Conservation (phyloP, 2,329 filamentous ascomycete species). For the Microascus cirrosus region DNA sequence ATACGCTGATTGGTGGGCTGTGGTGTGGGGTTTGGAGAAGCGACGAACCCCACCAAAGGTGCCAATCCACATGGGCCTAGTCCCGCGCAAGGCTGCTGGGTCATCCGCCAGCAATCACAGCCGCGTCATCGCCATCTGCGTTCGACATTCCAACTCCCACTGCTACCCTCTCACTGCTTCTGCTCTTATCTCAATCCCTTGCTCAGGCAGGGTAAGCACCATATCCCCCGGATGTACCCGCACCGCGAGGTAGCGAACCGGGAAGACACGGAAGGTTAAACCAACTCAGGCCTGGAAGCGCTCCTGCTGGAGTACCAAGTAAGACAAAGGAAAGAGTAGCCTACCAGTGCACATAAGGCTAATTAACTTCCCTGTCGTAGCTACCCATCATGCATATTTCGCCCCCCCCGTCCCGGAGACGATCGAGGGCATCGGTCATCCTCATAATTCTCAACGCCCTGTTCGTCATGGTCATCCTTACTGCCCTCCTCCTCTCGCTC, state of each 20-base stretch:
- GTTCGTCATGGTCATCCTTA: constrained; percentile 11
- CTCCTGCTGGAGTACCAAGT: not conserved
- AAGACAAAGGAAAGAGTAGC: not conserved
- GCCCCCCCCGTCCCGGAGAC: not conserved
- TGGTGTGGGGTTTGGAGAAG: no score
- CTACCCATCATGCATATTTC: not conserved
- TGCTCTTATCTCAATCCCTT: not conserved
- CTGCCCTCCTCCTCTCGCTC: constrained; percentile 12
- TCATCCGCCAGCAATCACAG: not conserved
- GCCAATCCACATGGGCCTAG: not conserved
- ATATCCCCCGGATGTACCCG: not conserved
- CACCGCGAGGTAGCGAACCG: no score
- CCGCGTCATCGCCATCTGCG: not conserved
- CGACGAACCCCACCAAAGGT: no score
- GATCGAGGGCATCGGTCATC: not conserved
- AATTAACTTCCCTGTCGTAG: not conserved
- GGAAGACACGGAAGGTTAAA: not conserved
- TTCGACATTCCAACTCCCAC: not conserved
- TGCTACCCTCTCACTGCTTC: not conserved
- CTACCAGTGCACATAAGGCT: no score
- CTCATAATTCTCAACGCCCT: constrained; percentile 9
- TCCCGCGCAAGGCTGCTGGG: not conserved
- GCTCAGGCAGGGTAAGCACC: not conserved
- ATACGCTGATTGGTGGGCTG: no score
- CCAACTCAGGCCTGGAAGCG: not conserved